Evolutionary conservation across 176 grass and related monocot genomes (phyloP).

Genomic region (Coix lacrymajobi): DNA sequence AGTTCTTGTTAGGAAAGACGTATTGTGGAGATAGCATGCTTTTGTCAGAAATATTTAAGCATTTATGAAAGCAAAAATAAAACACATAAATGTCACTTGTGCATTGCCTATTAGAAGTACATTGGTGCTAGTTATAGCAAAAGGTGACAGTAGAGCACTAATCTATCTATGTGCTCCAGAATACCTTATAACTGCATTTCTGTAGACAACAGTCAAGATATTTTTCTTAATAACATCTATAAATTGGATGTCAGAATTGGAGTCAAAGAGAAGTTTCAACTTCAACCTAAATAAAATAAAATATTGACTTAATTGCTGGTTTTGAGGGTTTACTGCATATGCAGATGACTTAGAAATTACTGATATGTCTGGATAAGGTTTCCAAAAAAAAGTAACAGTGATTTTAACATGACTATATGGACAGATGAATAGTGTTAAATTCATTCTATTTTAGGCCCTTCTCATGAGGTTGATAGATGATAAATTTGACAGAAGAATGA

Average conservation of each 20-base stretch:
- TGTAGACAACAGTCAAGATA: background rate
- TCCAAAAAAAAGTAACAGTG: background rate
- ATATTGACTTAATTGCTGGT: background rate
- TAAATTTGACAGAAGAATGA: background rate
- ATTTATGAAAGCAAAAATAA: background rate
- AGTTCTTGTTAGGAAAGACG: background rate
- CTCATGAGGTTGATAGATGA: constrained; percentile 4
- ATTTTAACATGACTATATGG: background rate
- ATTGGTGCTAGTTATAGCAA: background rate
- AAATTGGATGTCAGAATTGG: constrained; percentile 4
- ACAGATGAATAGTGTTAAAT: background rate
- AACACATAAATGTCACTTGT: background rate
- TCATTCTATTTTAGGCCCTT: background rate
- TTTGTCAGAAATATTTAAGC: constrained; percentile 9
- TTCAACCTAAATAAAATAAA: constrained; percentile 3
- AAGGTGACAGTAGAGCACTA: too few species aligned
- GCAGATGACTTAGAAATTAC: background rate
- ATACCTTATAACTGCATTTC: background rate
- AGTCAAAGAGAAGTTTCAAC: background rate
- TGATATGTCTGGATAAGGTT: background rate
- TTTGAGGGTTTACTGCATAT: constrained; percentile 10
- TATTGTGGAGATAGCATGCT: background rate
- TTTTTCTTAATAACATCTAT: background rate
- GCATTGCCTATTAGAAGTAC: background rate
- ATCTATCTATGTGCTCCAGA: background rate